Percentiles rank a stretch among this genome's conserved stretches.
phyloP scores from a whole-genome alignment of 2,329 filamentous ascomycete genomes.

The Alternaria sp. region DNA sequence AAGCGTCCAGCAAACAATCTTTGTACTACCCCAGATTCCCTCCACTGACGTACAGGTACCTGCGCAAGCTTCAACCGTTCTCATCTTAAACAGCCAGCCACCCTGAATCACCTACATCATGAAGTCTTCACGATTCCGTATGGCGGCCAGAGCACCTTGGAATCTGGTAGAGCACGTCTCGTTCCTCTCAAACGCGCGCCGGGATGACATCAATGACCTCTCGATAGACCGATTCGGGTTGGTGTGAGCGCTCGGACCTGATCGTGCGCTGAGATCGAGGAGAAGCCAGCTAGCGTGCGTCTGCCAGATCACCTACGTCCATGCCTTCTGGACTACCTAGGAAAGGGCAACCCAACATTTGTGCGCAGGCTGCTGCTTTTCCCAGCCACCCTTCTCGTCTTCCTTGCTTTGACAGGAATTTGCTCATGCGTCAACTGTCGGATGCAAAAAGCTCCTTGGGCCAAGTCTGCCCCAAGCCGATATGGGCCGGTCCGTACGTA shows the following conservation, averaged over 20 bases:
- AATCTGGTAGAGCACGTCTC: slow-evolving; percentile 8
- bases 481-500: neutral
- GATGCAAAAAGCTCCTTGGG: neutral
- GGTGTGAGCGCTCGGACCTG: neutral
- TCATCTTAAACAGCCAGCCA: slow-evolving; percentile 6
- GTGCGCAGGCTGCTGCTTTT: neutral
- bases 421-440: neutral
- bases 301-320: neutral
- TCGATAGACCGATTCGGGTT: slow-evolving; percentile 3
- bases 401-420: neutral
- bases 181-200: neutral
- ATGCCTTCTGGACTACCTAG: too few species aligned
- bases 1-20: slow-evolving; percentile 1
- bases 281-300: neutral
- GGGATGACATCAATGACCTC: slow-evolving; percentile 19
- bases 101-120: slow-evolving; percentile 22
- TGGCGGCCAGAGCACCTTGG: neutral
- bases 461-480: neutral
- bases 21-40: slow-evolving; percentile 21
- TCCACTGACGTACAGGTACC: slow-evolving; percentile 25
- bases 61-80: slow-evolving; percentile 11
- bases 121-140: neutral
- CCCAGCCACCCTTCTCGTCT: neutral
- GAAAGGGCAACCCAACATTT: neutral
- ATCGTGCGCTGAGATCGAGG: neutral